Conservation (phyloP, 345 rosid species). For the Hibiscus trionum region DNA sequence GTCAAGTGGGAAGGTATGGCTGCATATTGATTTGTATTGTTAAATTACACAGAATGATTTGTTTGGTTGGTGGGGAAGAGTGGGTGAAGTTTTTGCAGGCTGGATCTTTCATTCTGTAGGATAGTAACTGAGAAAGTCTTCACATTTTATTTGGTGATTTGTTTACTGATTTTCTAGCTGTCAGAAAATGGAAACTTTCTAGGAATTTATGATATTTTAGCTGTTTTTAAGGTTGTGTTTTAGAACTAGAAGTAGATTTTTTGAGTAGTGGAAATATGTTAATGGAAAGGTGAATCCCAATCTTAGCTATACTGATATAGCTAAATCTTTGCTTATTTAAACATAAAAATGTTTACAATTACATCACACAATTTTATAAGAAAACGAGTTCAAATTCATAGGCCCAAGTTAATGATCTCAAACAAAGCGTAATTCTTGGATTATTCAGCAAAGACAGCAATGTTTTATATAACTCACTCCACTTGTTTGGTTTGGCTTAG, state of each 20-base stretch:
- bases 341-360: neutral
- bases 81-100: neutral
- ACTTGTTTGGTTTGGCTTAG: neutral
- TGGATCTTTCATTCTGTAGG: conserved; percentile 5
- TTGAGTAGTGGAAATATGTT: neutral
- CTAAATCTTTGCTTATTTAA: neutral
- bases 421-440: neutral
- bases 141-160: neutral
- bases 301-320: neutral
- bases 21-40: neutral
- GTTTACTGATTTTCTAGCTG: neutral
- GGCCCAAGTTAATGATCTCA: neutral
- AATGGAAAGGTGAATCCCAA: neutral
- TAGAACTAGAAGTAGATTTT: neutral
- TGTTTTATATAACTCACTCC: neutral
- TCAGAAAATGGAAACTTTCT: neutral
- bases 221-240: neutral
- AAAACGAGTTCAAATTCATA: neutral
- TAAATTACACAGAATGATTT: too few species aligned
- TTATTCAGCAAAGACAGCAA: neutral
- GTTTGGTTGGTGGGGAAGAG: neutral
- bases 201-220: neutral
- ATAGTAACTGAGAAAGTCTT: neutral
- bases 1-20: conserved; percentile 73
- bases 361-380: neutral